Conservation (phyloP, 2,329 filamentous ascomycete species). For the Anthostomella pinea region DNA sequence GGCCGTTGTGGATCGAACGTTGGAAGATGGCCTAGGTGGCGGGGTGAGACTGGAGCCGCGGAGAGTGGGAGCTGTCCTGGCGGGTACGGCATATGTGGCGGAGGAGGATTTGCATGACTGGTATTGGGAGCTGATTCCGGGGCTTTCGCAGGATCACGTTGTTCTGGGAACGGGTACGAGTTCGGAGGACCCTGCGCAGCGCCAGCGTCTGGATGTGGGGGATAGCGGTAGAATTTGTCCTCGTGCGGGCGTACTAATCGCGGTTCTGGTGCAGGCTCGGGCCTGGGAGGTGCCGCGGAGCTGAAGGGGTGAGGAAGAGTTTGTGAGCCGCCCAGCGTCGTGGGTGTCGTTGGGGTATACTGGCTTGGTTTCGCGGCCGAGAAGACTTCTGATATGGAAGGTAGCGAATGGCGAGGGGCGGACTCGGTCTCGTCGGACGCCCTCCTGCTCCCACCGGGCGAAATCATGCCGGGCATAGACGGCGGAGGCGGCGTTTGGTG, state of each 20-base stretch:
- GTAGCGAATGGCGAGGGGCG: constrained; percentile 30
- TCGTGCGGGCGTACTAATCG: constrained; percentile 28
- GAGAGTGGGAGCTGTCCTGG: constrained; percentile 43
- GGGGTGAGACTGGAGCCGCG: constrained; percentile 46
- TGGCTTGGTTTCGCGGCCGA: constrained; percentile 26
- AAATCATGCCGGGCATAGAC: constrained; percentile 26
- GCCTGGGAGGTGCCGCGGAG: constrained; percentile 21
- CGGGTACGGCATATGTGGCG: constrained; percentile 39
- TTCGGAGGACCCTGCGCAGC: constrained; percentile 23
- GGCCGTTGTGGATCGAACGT: constrained; percentile 47
- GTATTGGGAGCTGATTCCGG: constrained; percentile 20
- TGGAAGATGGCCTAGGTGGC: constrained; percentile 42
- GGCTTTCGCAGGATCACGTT: constrained; percentile 25
- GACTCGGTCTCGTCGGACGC: constrained; percentile 27
- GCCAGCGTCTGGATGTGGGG: constrained; percentile 26
- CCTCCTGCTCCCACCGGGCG: constrained; percentile 26
- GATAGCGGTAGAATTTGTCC: constrained; percentile 29
- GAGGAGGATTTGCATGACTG: constrained; percentile 29
- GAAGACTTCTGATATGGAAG: constrained; percentile 34
- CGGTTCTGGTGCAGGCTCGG: constrained; percentile 26
- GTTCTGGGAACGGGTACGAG: constrained; percentile 28
- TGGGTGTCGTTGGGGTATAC: constrained; percentile 30
- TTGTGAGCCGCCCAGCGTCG: constrained; percentile 23
- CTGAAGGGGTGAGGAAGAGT: constrained; percentile 28
- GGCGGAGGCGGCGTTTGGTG: constrained; percentile 27